A percentile compares a stretch with the other conserved stretches of the same genome.
Conservation (phyloP, 148 eudicot species). For the Nyssa sinensis region DNA sequence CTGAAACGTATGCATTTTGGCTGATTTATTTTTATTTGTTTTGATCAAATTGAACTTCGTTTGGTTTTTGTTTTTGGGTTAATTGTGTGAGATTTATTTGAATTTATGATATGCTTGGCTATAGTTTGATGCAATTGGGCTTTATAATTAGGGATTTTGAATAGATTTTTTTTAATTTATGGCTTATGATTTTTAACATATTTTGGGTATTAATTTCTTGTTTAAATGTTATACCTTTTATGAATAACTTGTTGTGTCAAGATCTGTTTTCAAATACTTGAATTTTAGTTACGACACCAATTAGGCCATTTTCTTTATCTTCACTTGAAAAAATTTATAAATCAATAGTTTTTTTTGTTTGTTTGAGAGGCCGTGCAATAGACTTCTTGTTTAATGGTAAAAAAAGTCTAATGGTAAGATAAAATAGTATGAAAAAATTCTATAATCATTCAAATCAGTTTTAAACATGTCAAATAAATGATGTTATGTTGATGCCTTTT, state of each 20-base stretch:
- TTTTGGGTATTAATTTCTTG: neutral
- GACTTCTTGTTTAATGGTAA: too few species aligned
- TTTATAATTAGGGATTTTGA: neutral
- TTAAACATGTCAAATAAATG: too few species aligned
- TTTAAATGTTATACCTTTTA: conserved; percentile 11
- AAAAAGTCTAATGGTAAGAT: too few species aligned
- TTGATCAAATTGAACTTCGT: too few species aligned
- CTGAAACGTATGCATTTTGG: too few species aligned
- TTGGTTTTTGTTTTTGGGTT: neutral
- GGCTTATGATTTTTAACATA: neutral
- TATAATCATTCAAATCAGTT: too few species aligned
- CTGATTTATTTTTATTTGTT: too few species aligned
- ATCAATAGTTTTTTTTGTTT: too few species aligned
- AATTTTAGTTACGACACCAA: neutral
- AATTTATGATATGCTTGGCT: neutral
- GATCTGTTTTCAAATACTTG: neutral
- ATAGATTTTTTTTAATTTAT: neutral
- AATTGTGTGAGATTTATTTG: neutral
- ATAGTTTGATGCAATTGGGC: neutral
- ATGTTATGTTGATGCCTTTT: too few species aligned
- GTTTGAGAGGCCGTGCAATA: too few species aligned
- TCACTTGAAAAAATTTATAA: neutral
- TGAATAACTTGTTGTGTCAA: neutral
- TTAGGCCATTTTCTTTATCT: neutral
- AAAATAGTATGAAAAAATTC: too few species aligned